Percentiles rank a stretch among this genome's conserved stretches.
These are phyloP conservation scores for Zarea fungicola DNA, from an alignment of 2,329 filamentous ascomycete genomes.

Conservation along the genomic window DNA sequence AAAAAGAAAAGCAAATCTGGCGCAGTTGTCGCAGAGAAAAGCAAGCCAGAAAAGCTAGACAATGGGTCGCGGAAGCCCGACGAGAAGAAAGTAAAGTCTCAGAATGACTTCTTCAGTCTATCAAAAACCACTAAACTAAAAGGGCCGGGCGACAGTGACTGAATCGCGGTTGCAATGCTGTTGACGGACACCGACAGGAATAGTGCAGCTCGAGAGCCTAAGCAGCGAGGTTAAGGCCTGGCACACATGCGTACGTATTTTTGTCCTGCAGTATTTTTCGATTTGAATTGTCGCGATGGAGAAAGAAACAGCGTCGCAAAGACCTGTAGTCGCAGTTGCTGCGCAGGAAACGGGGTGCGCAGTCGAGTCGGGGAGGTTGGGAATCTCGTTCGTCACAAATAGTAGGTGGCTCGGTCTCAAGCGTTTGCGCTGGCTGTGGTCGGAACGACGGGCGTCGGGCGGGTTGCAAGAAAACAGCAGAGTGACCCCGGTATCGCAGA, in stretches of 20 bases:
- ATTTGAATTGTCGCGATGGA: slow-evolving; percentile 1
- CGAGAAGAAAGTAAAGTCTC: slow-evolving; percentile 2
- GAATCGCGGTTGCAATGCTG: slow-evolving; percentile 5
- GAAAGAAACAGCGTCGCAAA: not conserved
- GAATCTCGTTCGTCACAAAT: not conserved
- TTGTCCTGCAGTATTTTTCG: not conserved
- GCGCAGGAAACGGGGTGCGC: not conserved
- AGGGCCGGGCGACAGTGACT: slow-evolving; percentile 8
- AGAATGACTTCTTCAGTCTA: slow-evolving; percentile 2
- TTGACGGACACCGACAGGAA: slow-evolving; percentile 2
- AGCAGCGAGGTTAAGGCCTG: not conserved
- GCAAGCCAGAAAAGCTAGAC: slow-evolving; percentile 1
- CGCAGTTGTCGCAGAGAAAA: slow-evolving; percentile 9
- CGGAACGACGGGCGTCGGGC: not conserved
- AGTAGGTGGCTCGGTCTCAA: slow-evolving; percentile 2
- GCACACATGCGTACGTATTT: not conserved
- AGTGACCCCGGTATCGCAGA: slow-evolving; percentile 12
- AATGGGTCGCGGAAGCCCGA: slow-evolving; percentile 3
- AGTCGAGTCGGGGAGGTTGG: not conserved
- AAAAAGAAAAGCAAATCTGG: slow-evolving; percentile 11
- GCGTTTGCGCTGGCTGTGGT: slow-evolving; percentile 1
- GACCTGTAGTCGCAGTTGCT: not conserved
- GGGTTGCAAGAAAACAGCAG: not conserved
- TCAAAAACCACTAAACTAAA: not conserved
- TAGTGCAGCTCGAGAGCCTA: slow-evolving; percentile 6